Evolutionary conservation across 1,284 basidiomycete genomes (phyloP), one percentile per base, ranked within the genome.

Genomic region (Phylloporus sp.): DNA sequence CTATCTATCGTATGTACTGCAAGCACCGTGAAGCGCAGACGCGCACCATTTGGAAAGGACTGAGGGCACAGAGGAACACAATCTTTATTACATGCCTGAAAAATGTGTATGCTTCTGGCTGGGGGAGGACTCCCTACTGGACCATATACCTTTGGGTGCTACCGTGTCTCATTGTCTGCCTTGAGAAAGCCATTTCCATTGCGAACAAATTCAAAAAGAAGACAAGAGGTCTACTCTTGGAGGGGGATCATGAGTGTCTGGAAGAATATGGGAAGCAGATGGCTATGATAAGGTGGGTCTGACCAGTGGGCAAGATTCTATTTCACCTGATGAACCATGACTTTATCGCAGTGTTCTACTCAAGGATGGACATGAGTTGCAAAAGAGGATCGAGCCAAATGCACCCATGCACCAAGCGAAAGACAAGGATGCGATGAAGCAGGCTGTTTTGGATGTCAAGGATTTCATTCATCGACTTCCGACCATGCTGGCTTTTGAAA

Each of bases 141-240:
- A 62, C 75, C 4, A 71, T 84, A 18, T 84, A 82, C 69, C 75
- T 85, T 4, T 84, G 84, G 2, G 80, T 83, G 10, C 72, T 88
- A 7, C 84, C 86, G 1, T 81, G 80, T 64, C 70, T 84, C 6
- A 74, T 85, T 26, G 70, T 81, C 4, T 83, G 78, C 62, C 75
- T 87, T 24, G 79, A 85, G 29, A 68, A 72, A n/a, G 72, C 78
- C 17, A 71, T 76, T 15, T 57, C 65, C 2, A 60, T 74, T 28
- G 68, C 77, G 3, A 63, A 72, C 40, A 64, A 72, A 2, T 66
- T 68, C 24, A 84, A 82, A 69, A 69, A 53, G 12, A 66, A 69
- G 28, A 77, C 74, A 3, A 82, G 78, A 65, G 70, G 76, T 46
- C 72, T 76, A 22, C n/a, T n/a, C n/a, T 66, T 32, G 24, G 62